Conservation (phyloP, 768 basidiomycete species). For the Flagelloscypha sp. region DNA sequence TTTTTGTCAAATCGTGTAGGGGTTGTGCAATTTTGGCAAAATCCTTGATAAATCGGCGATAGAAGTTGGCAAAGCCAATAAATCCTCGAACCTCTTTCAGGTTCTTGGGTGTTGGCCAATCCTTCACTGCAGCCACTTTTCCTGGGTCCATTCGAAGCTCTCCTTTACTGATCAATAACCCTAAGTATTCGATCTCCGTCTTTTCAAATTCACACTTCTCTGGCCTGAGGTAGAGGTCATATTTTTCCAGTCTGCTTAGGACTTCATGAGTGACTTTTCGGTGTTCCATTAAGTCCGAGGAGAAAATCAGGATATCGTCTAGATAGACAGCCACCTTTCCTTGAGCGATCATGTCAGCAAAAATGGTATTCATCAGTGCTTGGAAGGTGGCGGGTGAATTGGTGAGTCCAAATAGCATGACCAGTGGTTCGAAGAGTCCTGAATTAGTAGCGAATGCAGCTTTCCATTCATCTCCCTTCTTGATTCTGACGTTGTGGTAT, state of each 20-base stretch:
- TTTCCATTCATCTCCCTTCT: conserved; percentile 17
- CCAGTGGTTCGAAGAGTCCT: conserved; percentile 10
- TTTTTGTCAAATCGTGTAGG: conserved; percentile 15
- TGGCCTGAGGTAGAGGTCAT: conserved; percentile 17
- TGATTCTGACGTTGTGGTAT: conserved; percentile 15
- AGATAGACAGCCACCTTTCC: conserved; percentile 25
- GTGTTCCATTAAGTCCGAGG: conserved; percentile 9
- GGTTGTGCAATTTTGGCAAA: conserved; percentile 22
- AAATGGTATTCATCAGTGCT: conserved; percentile 14
- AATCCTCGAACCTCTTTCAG: conserved; percentile 30
- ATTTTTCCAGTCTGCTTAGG: conserved; percentile 10
- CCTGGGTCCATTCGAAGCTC: conserved; percentile 21
- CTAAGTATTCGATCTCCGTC: conserved; percentile 12
- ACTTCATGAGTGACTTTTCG: conserved; percentile 8
- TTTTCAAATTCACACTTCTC: conserved; percentile 15
- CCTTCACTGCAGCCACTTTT: conserved; percentile 20
- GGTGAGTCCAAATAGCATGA: conserved; percentile 13
- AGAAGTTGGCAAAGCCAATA: conserved; percentile 33
- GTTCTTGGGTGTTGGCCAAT: conserved; percentile 22
- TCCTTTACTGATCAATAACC: conserved; percentile 16
- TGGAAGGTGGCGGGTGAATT: conserved; percentile 14
- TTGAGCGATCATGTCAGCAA: conserved; percentile 15
- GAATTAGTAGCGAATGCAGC: conserved; percentile 17
- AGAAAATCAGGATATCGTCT: conserved; percentile 26
- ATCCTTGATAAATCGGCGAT: conserved; percentile 21